Base-by-base conservation (phyloP, 768 basidiomycete species). In the button mushroom (Agaricus bisporus) region DNA sequence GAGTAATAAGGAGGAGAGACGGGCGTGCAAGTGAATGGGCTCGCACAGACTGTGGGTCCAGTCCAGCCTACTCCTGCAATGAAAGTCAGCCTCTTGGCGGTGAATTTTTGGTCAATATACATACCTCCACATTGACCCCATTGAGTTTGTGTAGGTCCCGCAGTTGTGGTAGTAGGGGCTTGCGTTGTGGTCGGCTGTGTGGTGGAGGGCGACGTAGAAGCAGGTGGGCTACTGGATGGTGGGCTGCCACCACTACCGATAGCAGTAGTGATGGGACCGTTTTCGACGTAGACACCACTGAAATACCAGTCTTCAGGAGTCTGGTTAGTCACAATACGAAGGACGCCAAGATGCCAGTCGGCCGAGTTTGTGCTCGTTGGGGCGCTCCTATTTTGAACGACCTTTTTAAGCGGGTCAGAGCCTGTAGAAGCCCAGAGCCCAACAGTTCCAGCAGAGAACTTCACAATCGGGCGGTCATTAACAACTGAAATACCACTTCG, bases 321-420 rank as follows among this genome's bases (percentile, higher is more conserved):
- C 42, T 71, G 62, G 37, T 64, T 71, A 62, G 76, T 78, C 18
- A 76, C 70, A 56, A 85, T 67, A 54, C 80, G 77, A 35, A 83
- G 75, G 22, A 83, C 79, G 38, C 81, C 81, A 46, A 85, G 68
- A 67, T 83, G 83, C 70, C 73, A 84, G 64, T 82, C 81, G 29
- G 68, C 77, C 17, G 79, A 81, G 66, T 82, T 81, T 48, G 82
- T 83, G 10, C 73, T 80, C 0, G 81, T 74, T 20, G 73, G 73
- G 1, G 77, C 77, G 5, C 73, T 64, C 17, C 75, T 58, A 65
- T 78, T 76, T 28, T 70, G 59, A 26, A 73, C 73, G 48, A 83
- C 80, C 61, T 79, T 74, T 43, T 64, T 68, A 47, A 85, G 70
- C 1, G 80, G 75, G 42, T 57, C 62, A 5, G 68, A 66, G 18